A percentile compares a stretch with the other conserved stretches of the same genome.
phyloP scores from a whole-genome alignment of 2,329 filamentous ascomycete species.

The Penicillium sp. region DNA sequence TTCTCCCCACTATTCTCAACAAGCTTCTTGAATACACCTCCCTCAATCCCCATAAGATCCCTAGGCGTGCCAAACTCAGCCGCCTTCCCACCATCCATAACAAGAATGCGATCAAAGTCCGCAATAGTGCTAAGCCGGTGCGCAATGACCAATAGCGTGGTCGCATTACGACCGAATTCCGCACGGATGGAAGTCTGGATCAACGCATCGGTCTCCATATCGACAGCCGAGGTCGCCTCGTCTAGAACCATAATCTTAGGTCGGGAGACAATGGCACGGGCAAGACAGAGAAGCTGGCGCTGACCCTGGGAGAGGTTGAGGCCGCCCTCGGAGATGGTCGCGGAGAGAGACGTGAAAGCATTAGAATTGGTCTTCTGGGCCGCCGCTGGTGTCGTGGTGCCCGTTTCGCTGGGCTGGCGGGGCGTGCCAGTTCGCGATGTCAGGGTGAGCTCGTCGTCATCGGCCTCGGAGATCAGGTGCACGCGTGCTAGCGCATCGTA shows the following conservation, averaged over 20 bases:
- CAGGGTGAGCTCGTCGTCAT: conserved; percentile 62
- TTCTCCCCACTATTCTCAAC: conserved; percentile 26
- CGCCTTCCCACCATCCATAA: conserved; percentile 65
- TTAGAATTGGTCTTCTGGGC: conserved; percentile 55
- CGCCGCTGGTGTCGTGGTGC: conserved; percentile 21
- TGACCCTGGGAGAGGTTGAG: conserved; percentile 52
- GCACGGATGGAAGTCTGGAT: conserved; percentile 73
- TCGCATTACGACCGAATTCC: conserved; percentile 60
- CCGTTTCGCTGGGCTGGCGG: conserved; percentile 41
- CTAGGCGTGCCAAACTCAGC: conserved; percentile 65
- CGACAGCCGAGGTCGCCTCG: conserved; percentile 75
- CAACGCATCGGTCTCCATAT: conserved; percentile 71
- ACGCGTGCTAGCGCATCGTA: conserved; percentile 67
- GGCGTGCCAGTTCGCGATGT: conserved; percentile 67
- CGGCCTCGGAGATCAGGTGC: conserved; percentile 54
- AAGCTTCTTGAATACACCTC: conserved; percentile 22
- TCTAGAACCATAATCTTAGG: conserved; percentile 79
- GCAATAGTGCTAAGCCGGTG: conserved; percentile 74
- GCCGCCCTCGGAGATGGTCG: conserved; percentile 67
- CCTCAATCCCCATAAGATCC: conserved; percentile 52
- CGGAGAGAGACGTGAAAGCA: conserved; percentile 63
- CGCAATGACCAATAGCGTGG: conserved; percentile 71
- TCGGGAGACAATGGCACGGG: conserved; percentile 58
- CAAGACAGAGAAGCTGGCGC: conserved; percentile 30
- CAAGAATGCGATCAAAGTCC: conserved; percentile 72